Conservation (phyloP, 2,329 filamentous ascomycete genomes). For the Hymenotorrendiella dingleyae region DNA sequence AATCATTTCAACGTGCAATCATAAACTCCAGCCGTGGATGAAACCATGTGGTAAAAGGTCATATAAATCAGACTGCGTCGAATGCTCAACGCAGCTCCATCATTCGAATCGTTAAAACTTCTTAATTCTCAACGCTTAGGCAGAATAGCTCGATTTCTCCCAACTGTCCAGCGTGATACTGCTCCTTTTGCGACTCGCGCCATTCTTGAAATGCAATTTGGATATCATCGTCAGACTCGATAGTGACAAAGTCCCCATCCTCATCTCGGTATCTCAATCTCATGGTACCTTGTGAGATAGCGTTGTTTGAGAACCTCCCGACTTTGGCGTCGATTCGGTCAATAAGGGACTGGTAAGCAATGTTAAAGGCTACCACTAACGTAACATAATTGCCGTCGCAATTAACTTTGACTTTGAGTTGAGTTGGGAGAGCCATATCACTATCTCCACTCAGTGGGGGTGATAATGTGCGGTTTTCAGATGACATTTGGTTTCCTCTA, state of each 20-base stretch:
- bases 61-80: constrained; percentile 12
- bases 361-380: constrained; percentile 92
- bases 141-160: constrained; percentile 90
- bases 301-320: constrained; percentile 76
- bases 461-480: constrained; percentile 37
- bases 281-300: constrained; percentile 74
- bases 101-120: constrained; percentile 3
- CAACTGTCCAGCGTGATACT: constrained; percentile 61
- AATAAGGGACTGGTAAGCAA: constrained; percentile 86
- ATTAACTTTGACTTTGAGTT: constrained; percentile 93
- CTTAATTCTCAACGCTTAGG: constrained; percentile 39
- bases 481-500: constrained; percentile 28
- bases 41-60: constrained; percentile 14
- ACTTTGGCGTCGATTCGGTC: constrained; percentile 96
- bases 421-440: constrained; percentile 57
- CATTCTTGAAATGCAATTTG: constrained; percentile 93
- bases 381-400: constrained; percentile 90
- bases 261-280: constrained; percentile 88
- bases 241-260: constrained; percentile 88
- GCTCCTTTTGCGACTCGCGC: constrained; percentile 66
- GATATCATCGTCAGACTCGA: constrained; percentile 93
- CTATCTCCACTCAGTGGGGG: constrained; percentile 37
- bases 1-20: constrained; percentile 28
- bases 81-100: neutral
- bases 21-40: constrained; percentile 22